Base-by-base conservation (phyloP, 805 yeast genomes). In the Pichia membranifaciens region DNA sequence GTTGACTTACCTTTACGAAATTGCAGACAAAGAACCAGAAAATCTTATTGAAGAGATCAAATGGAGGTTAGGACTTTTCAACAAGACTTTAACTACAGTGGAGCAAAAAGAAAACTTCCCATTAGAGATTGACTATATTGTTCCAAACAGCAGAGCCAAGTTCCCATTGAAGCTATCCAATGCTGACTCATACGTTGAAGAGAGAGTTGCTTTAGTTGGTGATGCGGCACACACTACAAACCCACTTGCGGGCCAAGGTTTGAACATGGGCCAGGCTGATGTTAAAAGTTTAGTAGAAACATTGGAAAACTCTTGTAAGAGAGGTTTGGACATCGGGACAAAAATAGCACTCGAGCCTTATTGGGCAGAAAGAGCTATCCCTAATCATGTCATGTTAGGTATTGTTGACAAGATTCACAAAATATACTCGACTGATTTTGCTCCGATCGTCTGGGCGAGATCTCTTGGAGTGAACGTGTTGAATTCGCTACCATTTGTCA, bases 201-300 rank as follows among this genome's bases (percentile, higher is more conserved):
- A 86, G 3, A 73, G 98, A 54, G 75, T 91, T 28, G 98, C 97
- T 0, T 69, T 93, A n/a, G 86, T 91, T 9, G 99, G 99, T 22
- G 99, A 93, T 66, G 98, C 99, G 1, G 98, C 98, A 0, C 99
- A 93, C 58, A 84, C 97, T 0, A 87, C 96, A 1, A 98, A 93
- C 63, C 99, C 99, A 2, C 72, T 93, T 50, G 97, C 97, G 4
- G 99, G 99, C 9, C 99, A 93, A 67, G 99, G 99, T 22, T 75
- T 93, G 48, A 93, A 93, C 65, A 89, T 91, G 96, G 99, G 99
- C 18, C 97, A 90, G 64, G 82, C 84, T 23, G 99, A 93, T 62
- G 96, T 87, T 2, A 81, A 82, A 49, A 70, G 82, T 2, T 71
- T 93, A 28, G 80, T 83, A 1, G 68, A 61, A 2, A 86, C 91